phyloP scores from a whole-genome alignment of 495 filamentous ascomycete genomes.

The Clavariopsis aquatica region DNA sequence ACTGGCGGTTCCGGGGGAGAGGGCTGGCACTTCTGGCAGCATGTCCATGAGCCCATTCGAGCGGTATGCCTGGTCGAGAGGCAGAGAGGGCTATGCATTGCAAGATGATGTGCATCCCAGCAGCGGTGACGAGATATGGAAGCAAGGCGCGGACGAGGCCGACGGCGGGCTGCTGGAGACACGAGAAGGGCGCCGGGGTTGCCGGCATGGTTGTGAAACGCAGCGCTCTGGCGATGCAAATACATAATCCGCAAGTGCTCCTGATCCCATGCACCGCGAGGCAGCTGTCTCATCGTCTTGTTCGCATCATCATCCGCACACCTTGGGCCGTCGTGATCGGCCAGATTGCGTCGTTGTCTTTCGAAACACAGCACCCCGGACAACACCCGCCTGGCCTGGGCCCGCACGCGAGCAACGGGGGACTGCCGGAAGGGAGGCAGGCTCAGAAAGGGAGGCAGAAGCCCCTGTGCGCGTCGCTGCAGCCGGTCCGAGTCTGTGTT shows the following conservation, averaged over 20 bases:
- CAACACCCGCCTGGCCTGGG: slow-evolving; percentile 13
- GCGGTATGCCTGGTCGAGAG: not conserved
- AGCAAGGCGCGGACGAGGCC: no score
- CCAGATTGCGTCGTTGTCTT: slow-evolving; percentile 27
- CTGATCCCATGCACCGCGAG: slow-evolving; percentile 31
- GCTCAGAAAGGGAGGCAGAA: not conserved
- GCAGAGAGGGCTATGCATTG: not conserved
- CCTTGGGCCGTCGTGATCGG: slow-evolving; percentile 14
- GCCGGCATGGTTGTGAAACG: slow-evolving; percentile 29
- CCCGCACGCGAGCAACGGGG: slow-evolving; percentile 18
- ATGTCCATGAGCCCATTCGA: not conserved
- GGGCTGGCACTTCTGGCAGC: not conserved
- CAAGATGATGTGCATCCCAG: not conserved
- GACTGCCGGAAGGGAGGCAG: not conserved
- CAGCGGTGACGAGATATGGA: not conserved
- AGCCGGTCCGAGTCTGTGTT: not conserved
- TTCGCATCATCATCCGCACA: slow-evolving; percentile 3
- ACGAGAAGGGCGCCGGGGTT: slow-evolving; percentile 8
- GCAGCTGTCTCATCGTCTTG: slow-evolving; percentile 22
- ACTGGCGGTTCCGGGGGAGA: not conserved
- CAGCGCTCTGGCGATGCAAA: slow-evolving; percentile 10
- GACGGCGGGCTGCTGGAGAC: no score
- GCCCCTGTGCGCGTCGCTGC: not conserved
- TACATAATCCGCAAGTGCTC: slow-evolving; percentile 27
- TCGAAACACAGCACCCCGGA: slow-evolving; percentile 25